Evolutionary conservation across 495 filamentous ascomycete species (phyloP).

Genomic region (Endocarpon pusillum): DNA sequence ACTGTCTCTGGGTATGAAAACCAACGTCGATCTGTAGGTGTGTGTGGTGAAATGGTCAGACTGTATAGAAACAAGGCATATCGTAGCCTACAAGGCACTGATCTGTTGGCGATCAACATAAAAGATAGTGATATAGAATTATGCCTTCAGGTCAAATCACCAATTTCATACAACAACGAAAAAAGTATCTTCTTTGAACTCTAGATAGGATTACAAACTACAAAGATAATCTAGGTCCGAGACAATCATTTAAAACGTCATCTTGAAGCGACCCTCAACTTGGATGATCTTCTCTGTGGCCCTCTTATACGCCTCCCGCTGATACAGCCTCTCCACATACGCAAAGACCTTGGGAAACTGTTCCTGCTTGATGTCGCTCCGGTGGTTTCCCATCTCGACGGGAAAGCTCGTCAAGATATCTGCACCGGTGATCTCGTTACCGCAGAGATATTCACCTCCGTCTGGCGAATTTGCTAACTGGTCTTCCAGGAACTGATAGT

Average conservation of each 20-base stretch:
- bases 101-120: too few relatives aligned
- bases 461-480: conserved; percentile 47
- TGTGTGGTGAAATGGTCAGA: too few relatives aligned
- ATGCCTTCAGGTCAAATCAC: too few relatives aligned
- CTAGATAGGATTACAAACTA: too few relatives aligned
- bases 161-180: too few relatives aligned
- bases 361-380: conserved; percentile 27
- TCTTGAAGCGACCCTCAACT: conserved; percentile 36
- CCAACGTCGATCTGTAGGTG: too few relatives aligned
- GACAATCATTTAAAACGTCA: conserved; percentile 1
- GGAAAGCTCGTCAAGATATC: conserved; percentile 73
- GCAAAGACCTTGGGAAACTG: conserved; percentile 42
- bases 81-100: too few relatives aligned
- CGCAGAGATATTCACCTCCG: conserved; percentile 53
- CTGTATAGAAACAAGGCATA: too few relatives aligned
- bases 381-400: conserved; percentile 33
- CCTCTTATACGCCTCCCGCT: conserved; percentile 42
- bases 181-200: too few relatives aligned
- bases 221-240: too few relatives aligned
- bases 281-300: conserved; percentile 43
- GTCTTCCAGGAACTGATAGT: conserved; percentile 56
- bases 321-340: conserved; percentile 46
- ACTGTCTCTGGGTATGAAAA: too few relatives aligned
- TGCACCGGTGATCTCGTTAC: conserved; percentile 51
- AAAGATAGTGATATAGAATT: too few relatives aligned